A percentile compares a stretch with the other conserved stretches of the same genome.
Conservation (phyloP, 164 flowering plant species). For the Malania oleifera region DNA sequence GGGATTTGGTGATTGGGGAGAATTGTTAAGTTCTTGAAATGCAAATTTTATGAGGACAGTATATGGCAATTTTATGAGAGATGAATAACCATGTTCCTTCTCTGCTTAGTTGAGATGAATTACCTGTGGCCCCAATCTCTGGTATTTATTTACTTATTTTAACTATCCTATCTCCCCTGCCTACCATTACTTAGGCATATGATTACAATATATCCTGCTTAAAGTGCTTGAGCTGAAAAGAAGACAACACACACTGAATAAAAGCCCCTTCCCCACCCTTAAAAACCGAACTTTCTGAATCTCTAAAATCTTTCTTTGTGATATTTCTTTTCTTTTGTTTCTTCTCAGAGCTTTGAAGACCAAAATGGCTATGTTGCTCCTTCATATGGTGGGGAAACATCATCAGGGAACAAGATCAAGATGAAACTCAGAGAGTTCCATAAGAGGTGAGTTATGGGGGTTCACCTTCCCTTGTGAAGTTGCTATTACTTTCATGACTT, state of each 20-base stretch:
- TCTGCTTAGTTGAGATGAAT: too few species aligned
- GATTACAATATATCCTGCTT: too few species aligned
- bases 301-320: too few species aligned
- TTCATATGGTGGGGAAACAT: slow-evolving; percentile 55
- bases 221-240: too few species aligned
- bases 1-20: not conserved
- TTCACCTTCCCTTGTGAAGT: not conserved
- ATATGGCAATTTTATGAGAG: not conserved
- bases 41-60: not conserved
- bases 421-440: slow-evolving; percentile 92
- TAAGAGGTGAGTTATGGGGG: slow-evolving; percentile 44
- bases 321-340: too few species aligned
- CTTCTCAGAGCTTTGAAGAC: slow-evolving; percentile 55
- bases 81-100: too few species aligned
- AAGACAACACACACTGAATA: too few species aligned
- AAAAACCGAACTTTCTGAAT: too few species aligned
- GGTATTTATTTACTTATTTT: too few species aligned
- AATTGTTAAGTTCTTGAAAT: not conserved
- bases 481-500: not conserved
- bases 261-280: too few species aligned
- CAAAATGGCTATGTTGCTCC: slow-evolving; percentile 67
- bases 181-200: slow-evolving; percentile 4
- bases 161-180: too few species aligned
- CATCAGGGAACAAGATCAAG: slow-evolving; percentile 72
- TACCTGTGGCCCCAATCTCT: too few species aligned